Conservation (phyloP, 768 basidiomycete genomes). For the Asterophora parasitica region DNA sequence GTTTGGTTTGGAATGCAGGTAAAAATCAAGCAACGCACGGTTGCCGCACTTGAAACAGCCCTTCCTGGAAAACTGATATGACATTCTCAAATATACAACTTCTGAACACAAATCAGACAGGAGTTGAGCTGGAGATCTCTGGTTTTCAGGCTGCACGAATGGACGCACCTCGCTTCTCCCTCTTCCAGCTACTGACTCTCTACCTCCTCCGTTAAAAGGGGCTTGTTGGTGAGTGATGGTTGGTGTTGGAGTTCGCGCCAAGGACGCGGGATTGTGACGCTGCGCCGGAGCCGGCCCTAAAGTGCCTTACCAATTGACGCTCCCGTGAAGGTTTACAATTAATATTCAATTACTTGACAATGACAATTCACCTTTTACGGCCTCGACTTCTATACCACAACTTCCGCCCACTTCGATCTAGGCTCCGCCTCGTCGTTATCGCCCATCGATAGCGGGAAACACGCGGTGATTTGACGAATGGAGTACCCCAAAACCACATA, state of each 20-base stretch:
- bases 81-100: slow-evolving; percentile 54
- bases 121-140: not conserved
- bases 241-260: slow-evolving; percentile 22
- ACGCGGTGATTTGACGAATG: slow-evolving; percentile 18
- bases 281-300: slow-evolving; percentile 24
- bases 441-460: slow-evolving; percentile 20
- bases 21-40: slow-evolving; percentile 44
- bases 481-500: slow-evolving; percentile 10
- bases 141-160: not conserved
- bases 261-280: not conserved
- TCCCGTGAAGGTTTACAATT: not conserved
- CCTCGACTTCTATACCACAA: not conserved
- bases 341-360: not conserved
- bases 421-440: slow-evolving; percentile 14
- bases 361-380: not conserved
- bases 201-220: slow-evolving; percentile 58
- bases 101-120: slow-evolving; percentile 21
- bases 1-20: slow-evolving; percentile 1
- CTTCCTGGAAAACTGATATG: slow-evolving; percentile 80
- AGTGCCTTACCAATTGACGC: slow-evolving; percentile 14
- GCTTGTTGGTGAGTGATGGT: slow-evolving; percentile 36
- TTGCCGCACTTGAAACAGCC: slow-evolving; percentile 95
- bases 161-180: slow-evolving; percentile 64
- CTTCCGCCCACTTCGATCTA: slow-evolving; percentile 6
- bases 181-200: slow-evolving; percentile 66